Conservation (phyloP, 495 filamentous ascomycete genomes). For the Penicillium tannophilum region DNA sequence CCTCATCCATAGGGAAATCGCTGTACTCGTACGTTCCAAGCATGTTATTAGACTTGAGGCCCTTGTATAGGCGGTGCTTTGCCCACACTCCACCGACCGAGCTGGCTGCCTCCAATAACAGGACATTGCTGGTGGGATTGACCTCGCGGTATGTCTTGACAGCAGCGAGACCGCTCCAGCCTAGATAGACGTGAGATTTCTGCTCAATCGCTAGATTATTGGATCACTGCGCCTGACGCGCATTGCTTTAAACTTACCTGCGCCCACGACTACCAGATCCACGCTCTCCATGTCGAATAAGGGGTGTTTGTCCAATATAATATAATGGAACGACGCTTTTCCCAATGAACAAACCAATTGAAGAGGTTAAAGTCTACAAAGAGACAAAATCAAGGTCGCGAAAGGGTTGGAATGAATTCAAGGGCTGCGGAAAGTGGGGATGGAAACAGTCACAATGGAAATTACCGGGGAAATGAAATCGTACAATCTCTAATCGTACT, state of each 20-base stretch:
- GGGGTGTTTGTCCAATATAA: no score
- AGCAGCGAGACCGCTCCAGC: slow-evolving; percentile 61
- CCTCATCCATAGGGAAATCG: slow-evolving; percentile 71
- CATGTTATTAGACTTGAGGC: slow-evolving; percentile 66
- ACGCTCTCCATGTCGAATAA: slow-evolving; percentile 26
- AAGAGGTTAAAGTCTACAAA: background rate
- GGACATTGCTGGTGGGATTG: slow-evolving; percentile 49
- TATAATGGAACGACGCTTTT: background rate
- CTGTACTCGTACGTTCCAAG: slow-evolving; percentile 69
- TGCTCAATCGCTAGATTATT: background rate
- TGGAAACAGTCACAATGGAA: background rate
- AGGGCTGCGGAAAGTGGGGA: background rate
- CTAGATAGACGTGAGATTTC: slow-evolving; percentile 26
- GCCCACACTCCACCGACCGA: slow-evolving; percentile 75
- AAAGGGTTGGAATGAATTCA: background rate
- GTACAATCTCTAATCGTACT: background rate
- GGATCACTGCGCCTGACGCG: background rate
- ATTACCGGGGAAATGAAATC: slow-evolving; percentile 5
- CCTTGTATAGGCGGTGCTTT: slow-evolving; percentile 62
- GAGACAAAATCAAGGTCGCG: no score
- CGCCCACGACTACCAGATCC: slow-evolving; percentile 47
- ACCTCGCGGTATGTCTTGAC: slow-evolving; percentile 62
- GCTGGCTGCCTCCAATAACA: slow-evolving; percentile 55
- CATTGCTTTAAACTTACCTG: slow-evolving; percentile 35
- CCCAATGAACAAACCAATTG: background rate